Evolutionary conservation across 129 eudicot species (phyloP).

Genomic region (Flaveria linearis): DNA sequence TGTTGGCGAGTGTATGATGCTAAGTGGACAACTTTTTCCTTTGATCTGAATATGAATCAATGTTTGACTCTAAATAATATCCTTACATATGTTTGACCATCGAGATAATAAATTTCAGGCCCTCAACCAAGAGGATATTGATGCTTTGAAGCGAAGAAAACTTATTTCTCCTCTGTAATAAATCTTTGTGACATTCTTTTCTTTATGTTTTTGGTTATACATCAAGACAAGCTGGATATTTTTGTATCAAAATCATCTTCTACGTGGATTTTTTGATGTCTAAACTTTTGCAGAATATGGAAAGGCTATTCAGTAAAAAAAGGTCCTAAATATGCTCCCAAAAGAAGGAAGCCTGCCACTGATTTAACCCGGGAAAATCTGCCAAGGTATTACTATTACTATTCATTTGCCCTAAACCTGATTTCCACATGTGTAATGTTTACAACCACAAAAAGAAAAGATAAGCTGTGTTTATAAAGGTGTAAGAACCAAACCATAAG

Average conservation of each 20-base stretch:
- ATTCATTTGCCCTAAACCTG: background rate
- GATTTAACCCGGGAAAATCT: conserved; percentile 84
- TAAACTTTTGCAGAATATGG: conserved; percentile 60
- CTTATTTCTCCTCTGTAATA: conserved; percentile 72
- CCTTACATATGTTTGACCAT: conserved; percentile 17
- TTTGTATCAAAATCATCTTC: background rate
- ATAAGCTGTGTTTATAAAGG: background rate
- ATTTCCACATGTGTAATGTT: background rate
- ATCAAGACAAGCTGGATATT: background rate
- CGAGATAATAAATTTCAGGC: conserved; percentile 43
- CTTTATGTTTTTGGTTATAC: background rate
- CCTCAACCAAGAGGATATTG: conserved; percentile 54
- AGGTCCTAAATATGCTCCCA: conserved; percentile 89
- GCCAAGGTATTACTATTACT: conserved; percentile 65
- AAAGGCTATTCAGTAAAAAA: conserved; percentile 82
- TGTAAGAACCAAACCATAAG: background rate
- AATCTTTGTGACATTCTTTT: conserved; percentile 8
- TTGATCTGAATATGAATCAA: background rate
- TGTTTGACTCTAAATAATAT: background rate
- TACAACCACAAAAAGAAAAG: background rate
- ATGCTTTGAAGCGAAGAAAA: conserved; percentile 75
- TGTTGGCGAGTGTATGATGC: background rate
- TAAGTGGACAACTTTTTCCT: background rate
- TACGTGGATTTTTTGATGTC: conserved; percentile 15
- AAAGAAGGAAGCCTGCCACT: conserved; percentile 84